Evolutionary conservation across 2,329 filamentous ascomycete species (phyloP).

Genomic region (Microsporum canis): DNA sequence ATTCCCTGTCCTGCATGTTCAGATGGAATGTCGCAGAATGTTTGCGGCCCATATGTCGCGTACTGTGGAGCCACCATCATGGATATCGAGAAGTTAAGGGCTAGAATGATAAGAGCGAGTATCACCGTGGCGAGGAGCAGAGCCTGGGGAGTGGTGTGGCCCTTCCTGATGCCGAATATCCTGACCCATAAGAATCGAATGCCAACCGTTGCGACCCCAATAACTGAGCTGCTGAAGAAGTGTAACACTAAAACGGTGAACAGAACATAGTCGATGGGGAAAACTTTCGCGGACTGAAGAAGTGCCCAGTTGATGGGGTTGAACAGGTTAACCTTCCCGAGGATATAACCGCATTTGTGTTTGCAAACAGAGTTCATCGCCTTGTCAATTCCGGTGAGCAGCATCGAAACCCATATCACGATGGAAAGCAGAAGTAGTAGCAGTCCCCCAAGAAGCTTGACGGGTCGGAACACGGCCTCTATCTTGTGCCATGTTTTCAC

Average conservation of each 20-base stretch:
- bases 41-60: conserved; percentile 85
- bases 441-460: conserved; percentile 79
- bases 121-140: conserved; percentile 83
- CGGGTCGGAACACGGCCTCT: conserved; percentile 69
- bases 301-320: conserved; percentile 90
- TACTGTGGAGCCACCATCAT: conserved; percentile 97
- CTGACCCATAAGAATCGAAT: conserved; percentile 94
- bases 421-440: conserved; percentile 63
- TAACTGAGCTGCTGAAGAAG: conserved; percentile 78
- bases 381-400: conserved; percentile 93
- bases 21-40: conserved; percentile 69
- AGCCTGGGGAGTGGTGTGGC: conserved; percentile 82
- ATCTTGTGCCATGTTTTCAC: conserved; percentile 68
- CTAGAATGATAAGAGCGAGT: conserved; percentile 77
- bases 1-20: conserved; percentile 53
- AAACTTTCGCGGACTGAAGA: conserved; percentile 66
- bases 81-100: conserved; percentile 82
- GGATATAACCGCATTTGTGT: conserved; percentile 77
- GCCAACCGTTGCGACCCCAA: conserved; percentile 74
- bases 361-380: conserved; percentile 92
- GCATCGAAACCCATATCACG: conserved; percentile 78
- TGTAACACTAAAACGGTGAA: conserved; percentile 76
- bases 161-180: conserved; percentile 82
- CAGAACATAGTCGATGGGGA: conserved; percentile 84
- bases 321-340: conserved; percentile 80